Evolutionary conservation across 768 basidiomycete species (phyloP), one percentile per base, ranked within the genome.

Genomic region (Amanita phalloides): DNA sequence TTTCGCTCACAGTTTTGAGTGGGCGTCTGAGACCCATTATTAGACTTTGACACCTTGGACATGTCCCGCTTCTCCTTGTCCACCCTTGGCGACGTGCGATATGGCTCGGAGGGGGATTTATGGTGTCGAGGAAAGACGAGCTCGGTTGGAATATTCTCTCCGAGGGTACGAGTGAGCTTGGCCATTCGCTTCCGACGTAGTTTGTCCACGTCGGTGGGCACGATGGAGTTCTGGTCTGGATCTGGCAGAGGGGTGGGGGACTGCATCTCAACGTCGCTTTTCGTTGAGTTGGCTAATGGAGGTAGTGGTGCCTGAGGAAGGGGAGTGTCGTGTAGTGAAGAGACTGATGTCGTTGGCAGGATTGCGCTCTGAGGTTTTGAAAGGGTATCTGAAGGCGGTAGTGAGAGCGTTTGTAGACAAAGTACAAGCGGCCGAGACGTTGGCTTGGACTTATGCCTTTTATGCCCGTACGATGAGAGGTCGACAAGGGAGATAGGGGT

Each of bases 131-230:
- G 37, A 26, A 71, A 65, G 41, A 79, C 68, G 30, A 79, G 71
- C 53, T 77, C 75, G 1, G 71, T 56, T 14, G 78, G 78, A 11
- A 79, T 63, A 48, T 68, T 69, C 60, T 78, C 78, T 33, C 78
- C 78, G 4, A 79, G 68, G 30, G 75, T 75, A 13, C 76, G 72
- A 1, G 65, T 60, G 26, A 79, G 72, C 62, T 78, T 77, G 11
- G 72, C 75, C 63, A 79, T 69, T 39, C 71, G 61, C 36, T 56
- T 62, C 14, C 60, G 69, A 45, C 66, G 71, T 6, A 39, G 21
- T n/a, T 30, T 28, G 14, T 28, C 48, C 11, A 7, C 25, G 21
- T 28, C 26, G 8, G 14, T n/a, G 20, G 13, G 23, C 23, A 13
- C 23, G 8, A 39, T 25, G 17, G 38, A 37, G 11, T 20, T 26